Conservation (phyloP, 208 protist species). For the Trypanosoma congolense region DNA sequence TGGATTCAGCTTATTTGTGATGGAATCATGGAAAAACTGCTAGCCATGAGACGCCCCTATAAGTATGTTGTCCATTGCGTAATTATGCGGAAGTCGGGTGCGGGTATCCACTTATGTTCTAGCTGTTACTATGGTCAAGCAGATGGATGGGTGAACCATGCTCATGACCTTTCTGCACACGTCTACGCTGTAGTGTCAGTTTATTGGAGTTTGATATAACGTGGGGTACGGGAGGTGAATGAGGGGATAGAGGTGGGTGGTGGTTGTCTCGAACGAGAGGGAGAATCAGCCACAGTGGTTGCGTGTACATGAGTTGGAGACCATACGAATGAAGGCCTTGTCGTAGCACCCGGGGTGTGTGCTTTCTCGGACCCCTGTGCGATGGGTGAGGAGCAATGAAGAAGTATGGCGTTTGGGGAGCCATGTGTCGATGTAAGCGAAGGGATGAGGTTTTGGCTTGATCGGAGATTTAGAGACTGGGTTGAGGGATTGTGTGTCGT, state of each 20-base stretch:
- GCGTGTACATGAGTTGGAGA: conserved; percentile 3
- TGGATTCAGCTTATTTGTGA: conserved; percentile 86
- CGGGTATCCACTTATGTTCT: conserved; percentile 80
- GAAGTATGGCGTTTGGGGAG: too few relatives aligned
- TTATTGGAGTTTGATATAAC: conserved; percentile 80
- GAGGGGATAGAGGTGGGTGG: not conserved
- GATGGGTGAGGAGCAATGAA: too few relatives aligned
- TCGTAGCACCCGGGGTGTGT: too few relatives aligned
- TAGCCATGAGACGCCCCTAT: conserved; percentile 76
- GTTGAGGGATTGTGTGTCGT: too few relatives aligned
- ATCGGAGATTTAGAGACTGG: too few relatives aligned
- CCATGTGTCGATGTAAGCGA: too few relatives aligned
- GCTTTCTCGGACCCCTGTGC: too few relatives aligned
- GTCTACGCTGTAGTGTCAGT: conserved; percentile 81
- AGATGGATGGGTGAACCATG: conserved; percentile 82
- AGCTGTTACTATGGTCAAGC: conserved; percentile 74
- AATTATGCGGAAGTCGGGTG: conserved; percentile 81
- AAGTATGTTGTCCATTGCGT: conserved; percentile 82
- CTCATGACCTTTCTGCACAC: conserved; percentile 79
- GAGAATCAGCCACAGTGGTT: not conserved
- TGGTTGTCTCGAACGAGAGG: not conserved
- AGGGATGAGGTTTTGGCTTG: too few relatives aligned
- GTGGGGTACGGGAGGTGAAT: not conserved
- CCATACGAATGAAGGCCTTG: too few relatives aligned
- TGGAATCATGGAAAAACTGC: conserved; percentile 68